Conservation (phyloP, 2,329 filamentous ascomycete species). For the Lachnellula suecica region DNA sequence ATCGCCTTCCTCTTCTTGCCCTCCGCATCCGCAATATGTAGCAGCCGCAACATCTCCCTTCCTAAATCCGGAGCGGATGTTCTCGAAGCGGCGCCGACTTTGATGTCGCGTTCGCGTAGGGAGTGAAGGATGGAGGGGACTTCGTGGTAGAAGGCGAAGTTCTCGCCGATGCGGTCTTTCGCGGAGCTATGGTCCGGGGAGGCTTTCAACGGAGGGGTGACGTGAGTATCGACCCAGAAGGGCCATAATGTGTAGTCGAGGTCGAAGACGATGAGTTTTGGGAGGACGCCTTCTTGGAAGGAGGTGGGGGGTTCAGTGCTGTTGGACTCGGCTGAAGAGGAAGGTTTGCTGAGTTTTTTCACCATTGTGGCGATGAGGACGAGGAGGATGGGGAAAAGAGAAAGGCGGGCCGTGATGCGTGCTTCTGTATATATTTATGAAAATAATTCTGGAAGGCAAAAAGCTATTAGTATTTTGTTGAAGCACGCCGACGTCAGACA, state of each 20-base stretch:
- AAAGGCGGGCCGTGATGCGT: not conserved
- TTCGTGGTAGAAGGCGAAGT: slow-evolving; percentile 69
- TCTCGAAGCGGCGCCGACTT: slow-evolving; percentile 74
- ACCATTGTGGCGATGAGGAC: slow-evolving; percentile 20
- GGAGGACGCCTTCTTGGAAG: slow-evolving; percentile 34
- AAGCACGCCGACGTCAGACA: too few species aligned
- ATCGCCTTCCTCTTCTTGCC: slow-evolving; percentile 44
- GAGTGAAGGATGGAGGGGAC: slow-evolving; percentile 66
- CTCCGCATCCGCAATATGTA: slow-evolving; percentile 52
- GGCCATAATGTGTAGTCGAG: slow-evolving; percentile 99
- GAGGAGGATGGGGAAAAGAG: slow-evolving; percentile 2
- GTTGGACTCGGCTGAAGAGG: slow-evolving; percentile 6
- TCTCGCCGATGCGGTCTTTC: slow-evolving; percentile 61
- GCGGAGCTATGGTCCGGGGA: slow-evolving; percentile 41
- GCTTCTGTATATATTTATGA: not conserved
- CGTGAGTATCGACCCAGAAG: slow-evolving; percentile 96
- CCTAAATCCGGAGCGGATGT: slow-evolving; percentile 79
- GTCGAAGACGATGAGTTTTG: slow-evolving; percentile 81
- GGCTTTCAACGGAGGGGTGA: slow-evolving; percentile 67
- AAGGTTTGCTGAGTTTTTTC: slow-evolving; percentile 22
- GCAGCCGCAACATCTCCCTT: slow-evolving; percentile 73
- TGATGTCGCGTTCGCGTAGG: slow-evolving; percentile 43
- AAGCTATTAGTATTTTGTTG: too few species aligned
- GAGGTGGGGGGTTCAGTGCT: slow-evolving; percentile 22
- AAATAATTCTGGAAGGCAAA: not conserved